Conservation (phyloP, 2,329 filamentous ascomycete species). For the Huntiella moniliformis region DNA sequence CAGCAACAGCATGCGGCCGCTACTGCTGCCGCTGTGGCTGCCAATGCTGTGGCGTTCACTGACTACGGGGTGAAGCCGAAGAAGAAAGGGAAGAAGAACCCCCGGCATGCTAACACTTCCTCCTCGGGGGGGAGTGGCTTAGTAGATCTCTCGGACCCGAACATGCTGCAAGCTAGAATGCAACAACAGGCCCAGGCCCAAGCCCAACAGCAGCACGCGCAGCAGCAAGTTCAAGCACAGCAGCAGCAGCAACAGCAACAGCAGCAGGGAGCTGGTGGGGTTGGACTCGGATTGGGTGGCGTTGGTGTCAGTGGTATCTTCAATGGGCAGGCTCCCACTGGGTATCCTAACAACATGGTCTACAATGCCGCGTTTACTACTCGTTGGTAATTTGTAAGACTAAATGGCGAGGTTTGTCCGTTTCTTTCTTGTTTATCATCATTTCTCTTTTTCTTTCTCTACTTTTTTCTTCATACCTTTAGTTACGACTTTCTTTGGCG, state of each 20-base stretch:
- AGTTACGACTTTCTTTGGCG: slow-evolving; percentile 12
- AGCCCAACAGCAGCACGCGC: too few relatives aligned
- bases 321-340: slow-evolving; percentile 68
- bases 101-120: slow-evolving; percentile 99
- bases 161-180: slow-evolving; percentile 95
- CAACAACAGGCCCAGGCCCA: slow-evolving; percentile 24
- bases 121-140: slow-evolving; percentile 97
- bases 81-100: slow-evolving; percentile 99
- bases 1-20: too few relatives aligned
- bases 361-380: slow-evolving; percentile 26
- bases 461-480: slow-evolving; percentile 11
- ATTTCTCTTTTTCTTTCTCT: background rate
- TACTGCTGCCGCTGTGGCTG: slow-evolving; percentile 23
- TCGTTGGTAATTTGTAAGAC: slow-evolving; percentile 8
- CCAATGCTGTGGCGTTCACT: slow-evolving; percentile 48
- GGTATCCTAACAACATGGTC: slow-evolving; percentile 78
- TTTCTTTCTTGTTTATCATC: background rate
- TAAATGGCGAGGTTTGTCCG: background rate
- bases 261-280: slow-evolving; percentile 49
- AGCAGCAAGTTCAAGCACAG: too few relatives aligned
- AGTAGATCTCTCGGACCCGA: slow-evolving; percentile 99
- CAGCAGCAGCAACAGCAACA: slow-evolving; percentile 45
- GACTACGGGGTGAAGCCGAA: slow-evolving; percentile 91
- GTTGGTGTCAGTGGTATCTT: slow-evolving; percentile 53
- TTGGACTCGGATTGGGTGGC: slow-evolving; percentile 10